Conservation (phyloP, 1,284 basidiomycete genomes). For the Exsudoporus floridanus region DNA sequence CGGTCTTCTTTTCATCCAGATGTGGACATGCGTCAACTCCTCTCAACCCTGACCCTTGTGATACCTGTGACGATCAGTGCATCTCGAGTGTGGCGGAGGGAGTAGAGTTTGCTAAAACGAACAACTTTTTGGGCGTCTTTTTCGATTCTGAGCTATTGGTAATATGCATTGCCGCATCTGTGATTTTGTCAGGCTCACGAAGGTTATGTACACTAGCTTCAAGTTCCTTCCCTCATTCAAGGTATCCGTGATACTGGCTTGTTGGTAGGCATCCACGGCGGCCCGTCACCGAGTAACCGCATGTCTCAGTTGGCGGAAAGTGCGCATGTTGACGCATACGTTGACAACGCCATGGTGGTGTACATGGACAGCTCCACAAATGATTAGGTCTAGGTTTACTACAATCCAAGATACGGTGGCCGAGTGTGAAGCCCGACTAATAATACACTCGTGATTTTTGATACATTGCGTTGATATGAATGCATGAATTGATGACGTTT, state of each 20-base stretch:
- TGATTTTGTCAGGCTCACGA: conserved; percentile 15
- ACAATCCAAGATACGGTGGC: conserved; percentile 27
- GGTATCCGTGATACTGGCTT: conserved; percentile 88
- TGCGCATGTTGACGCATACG: conserved; percentile 62
- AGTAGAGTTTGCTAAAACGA: conserved; percentile 91
- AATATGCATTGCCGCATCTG: conserved; percentile 25
- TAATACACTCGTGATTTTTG: conserved; percentile 23
- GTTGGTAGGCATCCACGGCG: conserved; percentile 78
- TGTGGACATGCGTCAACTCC: conserved; percentile 65
- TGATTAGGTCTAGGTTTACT: conserved; percentile 41
- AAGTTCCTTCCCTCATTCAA: conserved; percentile 82
- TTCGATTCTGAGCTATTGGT: conserved; percentile 89
- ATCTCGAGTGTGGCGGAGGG: conserved; percentile 83
- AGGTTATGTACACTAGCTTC: conserved; percentile 41
- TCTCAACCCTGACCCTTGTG: conserved; percentile 45
- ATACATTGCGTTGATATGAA: conserved; percentile 32
- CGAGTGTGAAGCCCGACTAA: conserved; percentile 15
- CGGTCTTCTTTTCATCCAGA: conserved; percentile 91
- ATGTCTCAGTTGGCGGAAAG: conserved; percentile 46
- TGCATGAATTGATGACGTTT: conserved; percentile 8
- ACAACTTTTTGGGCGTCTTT: conserved; percentile 93
- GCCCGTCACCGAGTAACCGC: conserved; percentile 44
- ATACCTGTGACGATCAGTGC: conserved; percentile 45
- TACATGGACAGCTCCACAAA: conserved; percentile 62
- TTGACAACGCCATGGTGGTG: conserved; percentile 59